phyloP scores from a whole-genome alignment of 2,329 filamentous ascomycete species.

The Xylaria sp. region DNA sequence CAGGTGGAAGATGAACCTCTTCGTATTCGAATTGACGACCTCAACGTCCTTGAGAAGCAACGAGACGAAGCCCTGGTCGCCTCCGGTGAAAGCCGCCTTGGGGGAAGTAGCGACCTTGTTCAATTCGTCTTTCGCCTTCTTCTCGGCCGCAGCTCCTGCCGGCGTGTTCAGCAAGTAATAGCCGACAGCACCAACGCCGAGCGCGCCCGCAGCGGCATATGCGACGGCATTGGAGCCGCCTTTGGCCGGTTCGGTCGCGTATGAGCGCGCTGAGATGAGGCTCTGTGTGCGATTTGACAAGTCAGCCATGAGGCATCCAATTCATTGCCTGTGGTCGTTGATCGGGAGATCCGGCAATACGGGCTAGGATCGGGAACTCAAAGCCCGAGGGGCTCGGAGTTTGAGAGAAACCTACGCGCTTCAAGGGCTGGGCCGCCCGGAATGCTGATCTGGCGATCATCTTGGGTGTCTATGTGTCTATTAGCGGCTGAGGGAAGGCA shows the following conservation, averaged over 20 bases:
- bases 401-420: constrained; percentile 59
- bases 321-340: background rate
- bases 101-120: constrained; percentile 51
- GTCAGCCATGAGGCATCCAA: constrained; percentile 34
- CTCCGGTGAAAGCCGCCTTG: constrained; percentile 75
- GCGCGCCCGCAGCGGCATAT: constrained; percentile 70
- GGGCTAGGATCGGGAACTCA: background rate
- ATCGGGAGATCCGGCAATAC: constrained; percentile 24
- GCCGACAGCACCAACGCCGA: constrained; percentile 66
- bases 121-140: constrained; percentile 59
- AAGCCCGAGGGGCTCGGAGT: constrained; percentile 21
- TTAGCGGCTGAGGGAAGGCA: background rate
- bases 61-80: constrained; percentile 88
- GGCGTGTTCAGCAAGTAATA: constrained; percentile 67
- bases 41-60: constrained; percentile 84
- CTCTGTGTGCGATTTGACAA: constrained; percentile 34
- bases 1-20: constrained; percentile 88
- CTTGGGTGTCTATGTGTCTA: constrained; percentile 42
- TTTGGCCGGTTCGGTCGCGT: constrained; percentile 74
- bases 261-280: constrained; percentile 55
- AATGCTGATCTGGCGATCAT: constrained; percentile 70
- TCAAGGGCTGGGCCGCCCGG: constrained; percentile 65
- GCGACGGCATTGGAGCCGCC: constrained; percentile 69
- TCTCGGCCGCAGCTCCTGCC: constrained; percentile 67
- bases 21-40: constrained; percentile 91